Evolutionary conservation across 441 rosid species (phyloP).

Genomic region (Gossypium gossypioides): DNA sequence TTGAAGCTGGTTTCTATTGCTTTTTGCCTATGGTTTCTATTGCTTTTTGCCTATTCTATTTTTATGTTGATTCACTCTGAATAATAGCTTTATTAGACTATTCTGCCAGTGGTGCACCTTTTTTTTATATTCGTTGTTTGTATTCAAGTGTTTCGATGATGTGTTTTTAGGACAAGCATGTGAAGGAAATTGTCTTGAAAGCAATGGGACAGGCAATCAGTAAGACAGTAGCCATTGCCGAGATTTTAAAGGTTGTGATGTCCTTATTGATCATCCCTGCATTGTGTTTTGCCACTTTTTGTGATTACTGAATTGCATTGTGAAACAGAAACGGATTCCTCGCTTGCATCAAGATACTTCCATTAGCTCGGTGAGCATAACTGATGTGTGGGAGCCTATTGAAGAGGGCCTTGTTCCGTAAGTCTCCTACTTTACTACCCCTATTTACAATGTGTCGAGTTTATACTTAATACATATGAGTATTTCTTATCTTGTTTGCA

Average conservation of each 20-base stretch:
- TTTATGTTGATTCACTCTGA: neutral
- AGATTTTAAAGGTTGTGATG: conserved; percentile 56
- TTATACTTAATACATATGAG: conserved; percentile 4
- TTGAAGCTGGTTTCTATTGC: neutral
- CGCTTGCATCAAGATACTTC: conserved; percentile 74
- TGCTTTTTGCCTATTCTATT: neutral
- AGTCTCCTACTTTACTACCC: conserved; percentile 19
- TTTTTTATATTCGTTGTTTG: neutral
- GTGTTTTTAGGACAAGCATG: conserved; percentile 49
- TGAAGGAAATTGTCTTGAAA: conserved; percentile 65
- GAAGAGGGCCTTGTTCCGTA: conserved; percentile 92
- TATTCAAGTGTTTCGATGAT: neutral
- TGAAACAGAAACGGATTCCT: conserved; percentile 60
- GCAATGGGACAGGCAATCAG: conserved; percentile 96
- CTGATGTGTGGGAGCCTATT: conserved; percentile 84
- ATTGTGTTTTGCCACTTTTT: neutral
- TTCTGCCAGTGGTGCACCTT: neutral
- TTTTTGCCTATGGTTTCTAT: neutral
- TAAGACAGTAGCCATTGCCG: conserved; percentile 82
- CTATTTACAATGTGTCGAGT: neutral
- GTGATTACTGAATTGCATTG: conserved; percentile 8
- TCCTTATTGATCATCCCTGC: neutral
- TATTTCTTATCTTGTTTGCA: conserved; percentile 26
- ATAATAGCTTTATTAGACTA: neutral
- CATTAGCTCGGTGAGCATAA: conserved; percentile 75